Conservation (phyloP, 2,329 filamentous ascomycete genomes). For the Penicillium sp. region DNA sequence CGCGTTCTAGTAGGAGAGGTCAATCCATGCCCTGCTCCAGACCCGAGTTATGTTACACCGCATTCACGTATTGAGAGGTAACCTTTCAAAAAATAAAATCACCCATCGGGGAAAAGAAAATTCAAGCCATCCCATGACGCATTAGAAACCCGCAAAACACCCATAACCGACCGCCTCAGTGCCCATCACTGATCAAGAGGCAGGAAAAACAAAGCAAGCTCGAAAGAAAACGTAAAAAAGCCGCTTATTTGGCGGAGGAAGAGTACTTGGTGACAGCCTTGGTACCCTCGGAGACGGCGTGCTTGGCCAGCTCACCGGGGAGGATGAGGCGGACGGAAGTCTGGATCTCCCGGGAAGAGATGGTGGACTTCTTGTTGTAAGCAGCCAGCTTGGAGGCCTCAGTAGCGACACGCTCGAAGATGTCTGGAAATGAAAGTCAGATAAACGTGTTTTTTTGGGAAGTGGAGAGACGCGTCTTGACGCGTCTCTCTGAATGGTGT, state of each 20-base stretch:
- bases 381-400: conserved; percentile 98
- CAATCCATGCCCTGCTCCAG: conserved; percentile 35
- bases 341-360: conserved; percentile 99
- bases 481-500: neutral
- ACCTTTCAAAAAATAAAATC: conserved; percentile 44
- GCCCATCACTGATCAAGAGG: conserved; percentile 45
- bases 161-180: conserved; percentile 48
- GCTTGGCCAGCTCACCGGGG: conserved; percentile 97
- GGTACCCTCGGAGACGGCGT: conserved; percentile 98
- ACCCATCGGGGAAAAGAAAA: conserved; percentile 42
- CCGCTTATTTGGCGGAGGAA: conserved; percentile 92
- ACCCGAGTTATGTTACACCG: conserved; percentile 51
- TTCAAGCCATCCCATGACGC: conserved; percentile 52
- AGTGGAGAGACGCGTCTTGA: neutral
- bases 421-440: conserved; percentile 61
- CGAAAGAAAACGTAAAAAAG: conserved; percentile 59
- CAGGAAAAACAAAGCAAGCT: conserved; percentile 45
- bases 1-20: conserved; percentile 39
- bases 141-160: conserved; percentile 51
- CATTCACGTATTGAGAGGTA: conserved; percentile 44
- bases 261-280: conserved; percentile 99
- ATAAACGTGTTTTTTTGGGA: neutral
- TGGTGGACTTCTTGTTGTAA: conserved; percentile 99
- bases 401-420: conserved; percentile 95
- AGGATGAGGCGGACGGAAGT: conserved; percentile 98